Evolutionary conservation across 2,329 filamentous ascomycete genomes (phyloP), one percentile per base, ranked within the genome.

Genomic region (Apiospora arundinis): DNA sequence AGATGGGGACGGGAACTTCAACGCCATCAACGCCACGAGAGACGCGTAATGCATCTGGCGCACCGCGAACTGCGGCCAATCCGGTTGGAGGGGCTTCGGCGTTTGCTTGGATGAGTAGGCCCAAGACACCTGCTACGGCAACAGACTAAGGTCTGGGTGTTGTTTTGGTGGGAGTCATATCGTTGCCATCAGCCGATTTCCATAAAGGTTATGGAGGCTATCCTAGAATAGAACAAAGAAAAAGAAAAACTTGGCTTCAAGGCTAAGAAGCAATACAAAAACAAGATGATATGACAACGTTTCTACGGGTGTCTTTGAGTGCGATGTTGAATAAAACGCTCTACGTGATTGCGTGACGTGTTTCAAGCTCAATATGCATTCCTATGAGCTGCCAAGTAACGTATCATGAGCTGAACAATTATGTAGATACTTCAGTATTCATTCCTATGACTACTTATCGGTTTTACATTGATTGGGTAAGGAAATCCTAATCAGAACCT

Each of bases 71-170:
- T 71, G 87, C 90, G 8, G 86, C 90, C 44, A 98, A 98, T 78
- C 95, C 96, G 0, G 89, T 97, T 23, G 95, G 95, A 11, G 93
- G 93, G n/a, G 95, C 93, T 18, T 96, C 94, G 72, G 95, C 95
- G 2, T 98, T 98, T 83, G 92, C 93, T 16, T 98, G 95, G 95
- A 92, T 98, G 85, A 95, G 93, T 67, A 82, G 37, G 32, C 37
- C 67, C 45, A 40, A 49, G 46, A 69, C 67, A 25, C 46, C 67
- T n/a, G 45, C 67, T 11, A 25, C 67, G 46, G 67, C 46, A 25
- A 49, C 46, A n/a, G 67, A 69, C 11, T 69, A 52, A 69, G 46
- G 7, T 32, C 32, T 63, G 32, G 32, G 21, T 63, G 56, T 63
- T 32, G 32, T 63, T 40, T 40, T 21, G 21, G 56, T 63, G 32